A percentile compares a stretch with the other conserved stretches of the same genome.
Evolutionary conservation across 305 asterid species (phyloP).

Genomic region (Ilex paraguariensis): DNA sequence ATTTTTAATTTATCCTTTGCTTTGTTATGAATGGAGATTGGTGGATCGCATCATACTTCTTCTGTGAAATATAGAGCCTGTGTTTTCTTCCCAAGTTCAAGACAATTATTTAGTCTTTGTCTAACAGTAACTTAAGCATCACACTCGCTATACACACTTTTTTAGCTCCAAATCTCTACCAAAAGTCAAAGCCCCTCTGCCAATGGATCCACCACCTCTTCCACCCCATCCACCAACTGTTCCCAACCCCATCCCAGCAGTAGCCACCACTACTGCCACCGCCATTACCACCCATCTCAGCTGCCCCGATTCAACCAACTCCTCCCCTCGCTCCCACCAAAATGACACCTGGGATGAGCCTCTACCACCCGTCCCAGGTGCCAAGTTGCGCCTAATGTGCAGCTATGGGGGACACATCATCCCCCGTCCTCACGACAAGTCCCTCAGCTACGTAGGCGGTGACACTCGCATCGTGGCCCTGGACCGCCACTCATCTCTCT

Average conservation of each 20-base stretch:
- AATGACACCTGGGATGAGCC: slow-evolving; percentile 48
- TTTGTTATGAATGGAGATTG: too few relatives aligned
- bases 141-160: too few relatives aligned
- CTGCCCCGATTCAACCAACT: slow-evolving; percentile 34
- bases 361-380: slow-evolving; percentile 33
- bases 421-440: slow-evolving; percentile 59
- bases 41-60: too few relatives aligned
- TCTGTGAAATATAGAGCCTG: too few relatives aligned
- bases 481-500: slow-evolving; percentile 39
- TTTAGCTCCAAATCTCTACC: neutral
- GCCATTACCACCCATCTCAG: slow-evolving; percentile 13
- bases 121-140: too few relatives aligned
- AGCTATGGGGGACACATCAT: slow-evolving; percentile 69
- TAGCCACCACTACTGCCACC: neutral
- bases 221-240: slow-evolving; percentile 17
- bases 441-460: slow-evolving; percentile 61
- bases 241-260: neutral
- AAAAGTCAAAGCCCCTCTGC: neutral
- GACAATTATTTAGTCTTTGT: too few relatives aligned
- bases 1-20: too few relatives aligned
- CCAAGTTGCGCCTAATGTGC: slow-evolving; percentile 58
- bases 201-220: slow-evolving; percentile 53
- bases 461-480: slow-evolving; percentile 57
- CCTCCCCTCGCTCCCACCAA: slow-evolving; percentile 48
- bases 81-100: too few relatives aligned